A percentile compares a stretch with the other conserved stretches of the same genome.
phyloP scores from a whole-genome alignment of 208 protist species.

The Crithidia sp. region DNA sequence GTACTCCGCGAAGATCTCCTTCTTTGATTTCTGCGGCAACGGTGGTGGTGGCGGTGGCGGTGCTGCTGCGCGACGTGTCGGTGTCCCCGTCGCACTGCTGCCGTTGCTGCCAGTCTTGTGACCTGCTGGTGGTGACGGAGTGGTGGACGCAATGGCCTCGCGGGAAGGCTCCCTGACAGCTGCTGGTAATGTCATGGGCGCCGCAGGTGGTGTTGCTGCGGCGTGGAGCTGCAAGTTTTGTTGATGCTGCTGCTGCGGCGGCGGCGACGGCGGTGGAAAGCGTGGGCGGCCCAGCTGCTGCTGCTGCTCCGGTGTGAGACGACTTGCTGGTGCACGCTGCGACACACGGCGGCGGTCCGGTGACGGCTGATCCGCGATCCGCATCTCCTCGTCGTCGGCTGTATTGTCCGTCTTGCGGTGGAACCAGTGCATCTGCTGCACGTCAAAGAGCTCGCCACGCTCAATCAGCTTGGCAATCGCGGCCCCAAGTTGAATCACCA shows the following conservation, averaged over 20 bases:
- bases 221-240: background rate
- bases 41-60: background rate
- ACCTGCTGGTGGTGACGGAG: background rate
- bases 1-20: slow-evolving; percentile 3
- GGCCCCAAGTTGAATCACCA: slow-evolving; percentile 45
- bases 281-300: slow-evolving; percentile 13
- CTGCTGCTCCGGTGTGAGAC: slow-evolving; percentile 19
- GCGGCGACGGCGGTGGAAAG: background rate
- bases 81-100: background rate
- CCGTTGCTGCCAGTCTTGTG: background rate
- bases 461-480: slow-evolving; percentile 41
- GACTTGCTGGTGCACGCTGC: slow-evolving; percentile 6
- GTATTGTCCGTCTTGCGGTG: slow-evolving; percentile 20
- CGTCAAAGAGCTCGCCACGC: slow-evolving; percentile 48
- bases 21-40: background rate
- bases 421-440: slow-evolving; percentile 49
- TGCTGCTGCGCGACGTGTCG: background rate
- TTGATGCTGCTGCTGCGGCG: background rate
- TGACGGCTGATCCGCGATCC: background rate
- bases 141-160: background rate
- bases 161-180: background rate
- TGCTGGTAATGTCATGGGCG: too few relatives aligned
- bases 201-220: background rate
- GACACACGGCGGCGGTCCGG: background rate
- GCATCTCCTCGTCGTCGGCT: slow-evolving; percentile 8